A percentile compares a stretch with the other conserved stretches of the same genome.
phyloP scores from a whole-genome alignment of 257 asterid genomes.

The Solanum megistacrolobum region DNA sequence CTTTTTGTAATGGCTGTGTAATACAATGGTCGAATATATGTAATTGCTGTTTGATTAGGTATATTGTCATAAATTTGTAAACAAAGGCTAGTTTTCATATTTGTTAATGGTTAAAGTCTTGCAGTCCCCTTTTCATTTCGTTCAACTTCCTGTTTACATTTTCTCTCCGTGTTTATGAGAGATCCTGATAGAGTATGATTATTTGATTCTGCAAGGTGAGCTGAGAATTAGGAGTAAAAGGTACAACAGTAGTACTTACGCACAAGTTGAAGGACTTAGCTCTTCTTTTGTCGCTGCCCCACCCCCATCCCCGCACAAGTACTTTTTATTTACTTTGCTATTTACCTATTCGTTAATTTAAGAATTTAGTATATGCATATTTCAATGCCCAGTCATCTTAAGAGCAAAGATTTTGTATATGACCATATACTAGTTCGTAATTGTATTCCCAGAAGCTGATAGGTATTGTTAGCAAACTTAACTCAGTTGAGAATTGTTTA shows the following conservation, averaged over 20 bases:
- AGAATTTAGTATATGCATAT: too few relatives aligned
- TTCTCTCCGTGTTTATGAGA: background rate
- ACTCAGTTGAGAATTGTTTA: too few relatives aligned
- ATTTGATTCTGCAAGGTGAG: background rate
- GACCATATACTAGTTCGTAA: too few relatives aligned
- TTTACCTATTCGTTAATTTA: too few relatives aligned
- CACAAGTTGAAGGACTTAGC: too few relatives aligned
- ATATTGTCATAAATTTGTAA: background rate
- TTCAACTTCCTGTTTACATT: background rate
- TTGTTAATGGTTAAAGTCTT: background rate
- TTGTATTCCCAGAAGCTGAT: too few relatives aligned
- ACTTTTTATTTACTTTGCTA: too few relatives aligned
- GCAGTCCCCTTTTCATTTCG: background rate
- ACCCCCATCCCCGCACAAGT: too few relatives aligned
- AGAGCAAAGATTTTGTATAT: too few relatives aligned
- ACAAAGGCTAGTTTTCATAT: background rate
- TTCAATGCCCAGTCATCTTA: too few relatives aligned
- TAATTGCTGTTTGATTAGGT: constrained; percentile 4
- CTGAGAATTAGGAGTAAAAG: background rate
- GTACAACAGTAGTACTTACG: background rate
- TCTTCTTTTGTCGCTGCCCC: too few relatives aligned
- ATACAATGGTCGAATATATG: constrained; percentile 2
- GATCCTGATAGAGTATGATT: background rate
- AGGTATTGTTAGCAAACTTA: too few relatives aligned
- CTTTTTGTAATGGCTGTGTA: background rate